Base-by-base conservation (phyloP, 768 basidiomycete species). In the Russula dissimulans region DNA sequence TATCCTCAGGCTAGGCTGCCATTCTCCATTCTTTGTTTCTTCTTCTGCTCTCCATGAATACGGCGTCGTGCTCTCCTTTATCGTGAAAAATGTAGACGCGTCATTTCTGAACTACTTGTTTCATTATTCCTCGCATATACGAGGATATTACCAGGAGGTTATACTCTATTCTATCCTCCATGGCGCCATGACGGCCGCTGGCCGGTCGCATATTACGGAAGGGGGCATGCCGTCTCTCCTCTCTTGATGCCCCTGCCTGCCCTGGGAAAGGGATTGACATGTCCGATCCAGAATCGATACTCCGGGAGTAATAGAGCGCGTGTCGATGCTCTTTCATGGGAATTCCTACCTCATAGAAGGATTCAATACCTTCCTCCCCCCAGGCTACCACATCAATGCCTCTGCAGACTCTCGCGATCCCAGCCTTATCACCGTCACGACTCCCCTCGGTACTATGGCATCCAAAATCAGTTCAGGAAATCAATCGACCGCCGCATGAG, bases 331-430 rank as follows among this genome's bases (percentile, higher is more conserved):
- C 45, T 98, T 98, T 73, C 84, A 91, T 66, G 91, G 91, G 7
- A 91, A 95, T 72, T 91, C 88, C 5, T 70, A 78, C 56, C 87
- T 98, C 67, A 97, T 98, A 54, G 89, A 95, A 72, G 95, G 95
- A 22, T 97, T 97, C 83, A 97, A 98, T 75, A 97, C 95, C 2
- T 97, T 97, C 74, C 80, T 97, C 12, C 95, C 95, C 5, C 81
- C 87, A 49, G 95, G 95, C 34, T 97, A 97, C 74, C 87, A 91
- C 61, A 97, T 97, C 70, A 93, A 97, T 69, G 78, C 86, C 69
- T 86, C 86, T 59, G 77, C 75, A 26, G 87, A 89, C 75, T 84
- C 85, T 29, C 71, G 75, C 61, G 83, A 89, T 69, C 80, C 83
- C 22, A 83, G 85, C 70, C 81, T 79, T 39, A 91, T 91, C 71